phyloP scores from a whole-genome alignment of 768 basidiomycete species.

The Thelephora ganbajun region DNA sequence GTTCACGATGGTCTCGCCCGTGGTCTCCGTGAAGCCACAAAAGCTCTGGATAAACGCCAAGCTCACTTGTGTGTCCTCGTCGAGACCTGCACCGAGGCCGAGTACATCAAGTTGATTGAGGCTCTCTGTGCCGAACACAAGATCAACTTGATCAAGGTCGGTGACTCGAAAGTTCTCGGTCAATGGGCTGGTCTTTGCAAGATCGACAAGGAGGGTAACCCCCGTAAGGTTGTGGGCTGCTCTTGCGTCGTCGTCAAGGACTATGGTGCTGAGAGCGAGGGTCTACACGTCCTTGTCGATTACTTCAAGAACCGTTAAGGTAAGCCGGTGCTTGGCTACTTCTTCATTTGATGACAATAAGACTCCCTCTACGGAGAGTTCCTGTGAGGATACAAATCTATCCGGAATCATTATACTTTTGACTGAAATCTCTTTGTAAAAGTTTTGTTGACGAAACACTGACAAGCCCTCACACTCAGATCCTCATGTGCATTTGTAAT shows the following conservation, averaged over 20 bases:
- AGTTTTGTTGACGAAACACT: background rate
- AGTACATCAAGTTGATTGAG: conserved; percentile 99
- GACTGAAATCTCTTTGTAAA: conserved; percentile 36
- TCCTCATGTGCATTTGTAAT: background rate
- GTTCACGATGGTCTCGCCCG: conserved; percentile 97
- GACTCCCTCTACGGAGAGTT: conserved; percentile 87
- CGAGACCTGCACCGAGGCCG: conserved; percentile 97
- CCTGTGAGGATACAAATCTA: conserved; percentile 62
- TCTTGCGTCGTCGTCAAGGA: conserved; percentile 96
- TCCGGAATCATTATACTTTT: conserved; percentile 76
- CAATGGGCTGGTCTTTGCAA: conserved; percentile 99
- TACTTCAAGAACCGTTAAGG: conserved; percentile 92
- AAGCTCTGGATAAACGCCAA: conserved; percentile 97
- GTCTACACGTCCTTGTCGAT: conserved; percentile 83
- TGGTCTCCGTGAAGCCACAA: conserved; percentile 93
- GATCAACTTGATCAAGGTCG: conserved; percentile 98
- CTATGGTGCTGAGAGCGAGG: conserved; percentile 91
- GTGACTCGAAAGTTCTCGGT: conserved; percentile 94
- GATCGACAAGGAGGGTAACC: conserved; percentile 98
- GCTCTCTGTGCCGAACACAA: conserved; percentile 99
- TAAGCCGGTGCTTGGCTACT: conserved; percentile 16
- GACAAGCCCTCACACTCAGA: background rate
- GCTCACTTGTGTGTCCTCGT: conserved; percentile 98
- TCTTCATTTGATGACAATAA: conserved; percentile 55
- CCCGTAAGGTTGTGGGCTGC: conserved; percentile 89